Evolutionary conservation across 768 basidiomycete genomes (phyloP).

Genomic region (Mycena floridula): DNA sequence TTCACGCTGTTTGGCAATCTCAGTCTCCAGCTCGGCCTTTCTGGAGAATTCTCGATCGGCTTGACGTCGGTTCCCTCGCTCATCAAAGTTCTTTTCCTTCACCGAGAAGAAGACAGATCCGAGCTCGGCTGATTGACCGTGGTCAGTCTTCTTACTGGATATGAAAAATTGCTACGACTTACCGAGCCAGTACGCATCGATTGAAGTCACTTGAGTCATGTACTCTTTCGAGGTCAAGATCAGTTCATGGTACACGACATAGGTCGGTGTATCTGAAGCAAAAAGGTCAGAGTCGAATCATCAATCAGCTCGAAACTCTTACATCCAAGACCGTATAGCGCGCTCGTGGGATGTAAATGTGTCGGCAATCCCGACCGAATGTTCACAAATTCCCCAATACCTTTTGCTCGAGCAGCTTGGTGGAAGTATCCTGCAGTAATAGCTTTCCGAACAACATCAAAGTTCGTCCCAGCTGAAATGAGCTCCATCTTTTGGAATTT

Average conservation of each 20-base stretch:
- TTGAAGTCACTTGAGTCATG: conserved; percentile 98
- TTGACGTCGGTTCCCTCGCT: conserved; percentile 65
- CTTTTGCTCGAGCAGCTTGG: conserved; percentile 96
- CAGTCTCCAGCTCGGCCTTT: conserved; percentile 84
- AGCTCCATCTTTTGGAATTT: conserved; percentile 97
- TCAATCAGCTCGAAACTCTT: conserved; percentile 25
- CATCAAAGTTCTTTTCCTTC: conserved; percentile 97
- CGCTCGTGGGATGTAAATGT: conserved; percentile 94
- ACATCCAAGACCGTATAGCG: conserved; percentile 95
- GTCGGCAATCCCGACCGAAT: conserved; percentile 92
- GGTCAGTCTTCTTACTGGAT: conserved; percentile 3
- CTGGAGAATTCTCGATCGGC: conserved; percentile 90
- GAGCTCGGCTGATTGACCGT: conserved; percentile 61
- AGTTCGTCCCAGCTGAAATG: conserved; percentile 90
- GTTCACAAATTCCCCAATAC: conserved; percentile 98
- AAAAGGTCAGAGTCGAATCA: too few relatives aligned
- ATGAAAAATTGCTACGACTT: conserved; percentile 18
- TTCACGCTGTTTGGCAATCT: conserved; percentile 82
- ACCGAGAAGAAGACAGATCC: conserved; percentile 98
- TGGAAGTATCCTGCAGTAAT: conserved; percentile 99
- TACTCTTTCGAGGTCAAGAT: conserved; percentile 95
- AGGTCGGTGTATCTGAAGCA: conserved; percentile 91
- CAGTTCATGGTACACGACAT: conserved; percentile 95
- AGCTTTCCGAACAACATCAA: conserved; percentile 87
- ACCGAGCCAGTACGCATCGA: conserved; percentile 98